phyloP scores from a whole-genome alignment of 1,284 basidiomycete species.

The Trametes pubescens region DNA sequence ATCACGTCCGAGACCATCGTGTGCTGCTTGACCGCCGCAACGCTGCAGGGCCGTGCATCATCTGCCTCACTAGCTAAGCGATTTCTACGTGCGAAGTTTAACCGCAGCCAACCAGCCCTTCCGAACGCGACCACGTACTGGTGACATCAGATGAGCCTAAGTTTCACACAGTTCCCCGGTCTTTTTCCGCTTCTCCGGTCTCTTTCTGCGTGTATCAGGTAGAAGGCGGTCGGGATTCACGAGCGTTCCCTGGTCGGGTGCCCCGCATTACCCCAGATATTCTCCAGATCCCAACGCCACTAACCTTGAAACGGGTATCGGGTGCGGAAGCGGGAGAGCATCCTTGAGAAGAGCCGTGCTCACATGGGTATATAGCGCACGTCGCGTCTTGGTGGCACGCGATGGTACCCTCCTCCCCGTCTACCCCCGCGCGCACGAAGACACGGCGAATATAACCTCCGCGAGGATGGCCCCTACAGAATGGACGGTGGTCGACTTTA shows the following conservation, averaged over 20 bases:
- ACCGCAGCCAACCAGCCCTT: slow-evolving; percentile 12
- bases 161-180: slow-evolving; percentile 17
- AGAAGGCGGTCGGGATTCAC: slow-evolving; percentile 13
- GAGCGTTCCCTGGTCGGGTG: slow-evolving; percentile 27
- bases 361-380: slow-evolving; percentile 27
- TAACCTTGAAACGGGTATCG: slow-evolving; percentile 22
- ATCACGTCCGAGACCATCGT: neutral
- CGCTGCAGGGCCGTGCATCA: neutral
- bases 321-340: slow-evolving; percentile 9
- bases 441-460: slow-evolving; percentile 7
- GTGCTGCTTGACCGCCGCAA: neutral
- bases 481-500: slow-evolving; percentile 65
- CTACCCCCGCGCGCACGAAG: slow-evolving; percentile 15
- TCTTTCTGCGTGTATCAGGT: slow-evolving; percentile 5
- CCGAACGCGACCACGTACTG: neutral
- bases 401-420: slow-evolving; percentile 25
- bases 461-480: slow-evolving; percentile 46
- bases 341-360: slow-evolving; percentile 5
- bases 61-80: neutral
- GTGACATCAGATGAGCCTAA: slow-evolving; percentile 25
- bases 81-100: slow-evolving; percentile 23
- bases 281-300: slow-evolving; percentile 27
- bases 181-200: slow-evolving; percentile 24
- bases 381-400: slow-evolving; percentile 14
- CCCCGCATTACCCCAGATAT: slow-evolving; percentile 42